Evolutionary conservation across 2,329 filamentous ascomycete species (phyloP).

Genomic region (Samsoniella hepiali): DNA sequence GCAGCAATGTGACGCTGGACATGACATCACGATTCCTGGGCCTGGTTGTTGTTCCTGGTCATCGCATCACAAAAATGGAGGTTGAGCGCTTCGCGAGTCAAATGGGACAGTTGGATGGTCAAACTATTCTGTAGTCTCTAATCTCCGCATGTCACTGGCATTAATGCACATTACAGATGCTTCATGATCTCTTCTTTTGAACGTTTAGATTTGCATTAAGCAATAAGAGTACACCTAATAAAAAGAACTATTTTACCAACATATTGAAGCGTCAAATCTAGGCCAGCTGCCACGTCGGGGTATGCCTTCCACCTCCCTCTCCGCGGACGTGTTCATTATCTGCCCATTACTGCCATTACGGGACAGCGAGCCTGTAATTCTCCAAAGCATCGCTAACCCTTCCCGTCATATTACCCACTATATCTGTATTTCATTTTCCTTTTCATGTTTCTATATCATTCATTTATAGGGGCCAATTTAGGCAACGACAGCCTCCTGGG

Average conservation of each 20-base stretch:
- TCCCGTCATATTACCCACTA: conserved; percentile 13
- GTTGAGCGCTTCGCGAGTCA: conserved; percentile 71
- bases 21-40: conserved; percentile 87
- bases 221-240: conserved; percentile 27
- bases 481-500: conserved; percentile 49
- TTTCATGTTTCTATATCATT: conserved; percentile 2
- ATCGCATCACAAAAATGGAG: conserved; percentile 84
- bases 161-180: background rate
- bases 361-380: conserved; percentile 9
- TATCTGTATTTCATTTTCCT: conserved; percentile 10
- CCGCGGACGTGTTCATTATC: background rate
- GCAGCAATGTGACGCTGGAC: conserved; percentile 55
- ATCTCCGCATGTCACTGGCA: background rate
- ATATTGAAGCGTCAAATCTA: conserved; percentile 15
- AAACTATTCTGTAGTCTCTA: conserved; percentile 9
- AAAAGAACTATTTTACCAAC: conserved; percentile 18
- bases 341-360: conserved; percentile 16
- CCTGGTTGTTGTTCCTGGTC: conserved; percentile 82
- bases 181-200: background rate
- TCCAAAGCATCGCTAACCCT: conserved; percentile 5
- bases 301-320: conserved; percentile 17
- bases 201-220: conserved; percentile 25
- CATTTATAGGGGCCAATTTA: conserved; percentile 28
- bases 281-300: conserved; percentile 14
- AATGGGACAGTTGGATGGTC: conserved; percentile 27